These are phyloP conservation scores for Vachellia collinsii DNA, from an alignment of 306 rosid genomes.

Conservation along the genomic window DNA sequence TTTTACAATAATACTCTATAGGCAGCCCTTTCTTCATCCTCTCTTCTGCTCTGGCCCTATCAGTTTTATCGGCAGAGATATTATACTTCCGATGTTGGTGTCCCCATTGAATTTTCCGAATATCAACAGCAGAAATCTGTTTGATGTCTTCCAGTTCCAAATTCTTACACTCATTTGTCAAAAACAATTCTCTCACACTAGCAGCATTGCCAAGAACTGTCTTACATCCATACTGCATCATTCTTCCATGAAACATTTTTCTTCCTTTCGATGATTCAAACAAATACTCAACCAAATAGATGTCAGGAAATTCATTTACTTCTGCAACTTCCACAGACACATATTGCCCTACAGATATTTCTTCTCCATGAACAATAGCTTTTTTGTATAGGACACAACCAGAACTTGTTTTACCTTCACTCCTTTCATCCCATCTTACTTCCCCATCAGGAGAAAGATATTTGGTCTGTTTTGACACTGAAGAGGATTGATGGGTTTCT, in stretches of 20 bases:
- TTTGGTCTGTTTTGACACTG: conserved; percentile 49
- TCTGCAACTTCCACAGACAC: conserved; percentile 71
- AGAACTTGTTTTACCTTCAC: conserved; percentile 59
- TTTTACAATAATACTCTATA: conserved; percentile 78
- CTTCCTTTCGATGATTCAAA: conserved; percentile 66
- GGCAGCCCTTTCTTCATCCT: conserved; percentile 78
- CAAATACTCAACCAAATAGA: conserved; percentile 83
- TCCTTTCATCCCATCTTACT: conserved; percentile 67
- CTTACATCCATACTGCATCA: conserved; percentile 69
- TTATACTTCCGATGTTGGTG: conserved; percentile 72
- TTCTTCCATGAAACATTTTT: conserved; percentile 87
- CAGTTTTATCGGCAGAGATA: conserved; percentile 55
- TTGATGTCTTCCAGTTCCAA: conserved; percentile 59
- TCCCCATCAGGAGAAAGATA: conserved; percentile 43
- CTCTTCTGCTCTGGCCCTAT: conserved; percentile 82
- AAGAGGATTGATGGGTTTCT: conserved; percentile 47
- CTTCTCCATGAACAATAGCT: conserved; percentile 66
- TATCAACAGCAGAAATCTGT: conserved; percentile 50
- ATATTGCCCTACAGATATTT: conserved; percentile 65
- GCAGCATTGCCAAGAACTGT: conserved; percentile 95
- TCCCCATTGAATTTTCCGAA: conserved; percentile 73
- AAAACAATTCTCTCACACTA: conserved; percentile 83
- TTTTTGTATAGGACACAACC: conserved; percentile 59
- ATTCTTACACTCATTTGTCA: conserved; percentile 74
- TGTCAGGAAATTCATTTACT: conserved; percentile 53